Evolutionary conservation across 257 asterid genomes (phyloP), one percentile per base, ranked within the genome.

Genomic region (Craterostigma plantagineum): DNA sequence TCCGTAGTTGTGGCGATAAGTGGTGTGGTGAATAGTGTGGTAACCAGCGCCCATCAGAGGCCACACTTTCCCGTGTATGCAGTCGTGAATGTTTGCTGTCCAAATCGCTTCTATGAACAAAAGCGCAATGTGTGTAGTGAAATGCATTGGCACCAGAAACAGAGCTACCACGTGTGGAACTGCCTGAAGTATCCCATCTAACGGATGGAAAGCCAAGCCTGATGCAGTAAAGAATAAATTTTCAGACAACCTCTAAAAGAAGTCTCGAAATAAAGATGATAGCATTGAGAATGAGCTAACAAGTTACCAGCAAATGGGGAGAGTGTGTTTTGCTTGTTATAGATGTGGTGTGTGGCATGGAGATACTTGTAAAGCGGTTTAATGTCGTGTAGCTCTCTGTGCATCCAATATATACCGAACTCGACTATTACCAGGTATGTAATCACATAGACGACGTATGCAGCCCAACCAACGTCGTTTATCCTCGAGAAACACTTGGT

Each of bases 31-130:
- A 45, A 90, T 90, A 62, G 99, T 83, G 50, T 90, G 96, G 69
- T 83, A 80, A 38, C 94, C 99, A 1, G 99, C 94, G 43, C 99
- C 99, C 99, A 90, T 79, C 1, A 83, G 84, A 1, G 96, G 96
- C 96, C 99, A 90, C 44, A 77, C 43, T 57, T 77, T 81, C 9
- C 69, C 87, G 2, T 90, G 81, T 60, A 83, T 79, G 70, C 94
- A 79, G 68, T 90, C 94, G 4, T 90, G 95, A 55, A 90, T 83
- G 50, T 83, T 79, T 43, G 99, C 94, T 12, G 96, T 72, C 99
- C 99, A 90, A 58, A 83, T 51, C 47, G 63, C 92, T 66, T 79
- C 96, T 0, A 79, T 44, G 64, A 90, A 83, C 42, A 79, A 42
- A 56, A 90, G 84, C 38, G 63, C 85, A 46, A 77, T 67, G 64